phyloP scores from a whole-genome alignment of 2,329 filamentous ascomycete genomes.

The Rhynchosporium graminicola region DNA sequence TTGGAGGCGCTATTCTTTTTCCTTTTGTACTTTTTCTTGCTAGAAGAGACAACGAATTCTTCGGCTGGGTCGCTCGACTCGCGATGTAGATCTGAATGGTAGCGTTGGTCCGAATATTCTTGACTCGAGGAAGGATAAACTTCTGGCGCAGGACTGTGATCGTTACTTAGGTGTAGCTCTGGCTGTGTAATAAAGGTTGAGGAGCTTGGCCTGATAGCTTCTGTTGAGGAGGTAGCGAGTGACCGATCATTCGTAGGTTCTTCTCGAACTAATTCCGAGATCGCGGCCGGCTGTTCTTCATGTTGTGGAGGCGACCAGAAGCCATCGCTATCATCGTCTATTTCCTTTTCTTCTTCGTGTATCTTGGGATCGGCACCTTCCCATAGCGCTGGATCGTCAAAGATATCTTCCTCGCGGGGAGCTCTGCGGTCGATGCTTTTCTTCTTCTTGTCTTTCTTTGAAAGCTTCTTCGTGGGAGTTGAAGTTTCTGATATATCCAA shows the following conservation, averaged over 20 bases:
- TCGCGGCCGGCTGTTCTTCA: constrained; percentile 18
- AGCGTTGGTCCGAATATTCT: not conserved
- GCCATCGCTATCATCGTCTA: constrained; percentile 34
- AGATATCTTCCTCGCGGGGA: constrained; percentile 47
- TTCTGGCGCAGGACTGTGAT: not conserved
- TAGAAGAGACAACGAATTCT: constrained; percentile 18
- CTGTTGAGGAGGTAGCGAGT: not conserved
- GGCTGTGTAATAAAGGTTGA: constrained; percentile 1
- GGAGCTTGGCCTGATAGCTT: constrained; percentile 1
- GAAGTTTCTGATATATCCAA: constrained; percentile 37
- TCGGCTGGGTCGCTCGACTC: constrained; percentile 19
- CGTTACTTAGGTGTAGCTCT: not conserved
- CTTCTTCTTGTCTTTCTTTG: constrained; percentile 44
- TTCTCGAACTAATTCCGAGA: not conserved
- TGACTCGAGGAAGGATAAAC: not conserved
- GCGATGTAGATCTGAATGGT: constrained; percentile 11
- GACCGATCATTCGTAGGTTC: not conserved
- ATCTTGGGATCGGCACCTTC: constrained; percentile 45
- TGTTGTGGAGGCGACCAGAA: constrained; percentile 42
- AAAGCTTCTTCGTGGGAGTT: constrained; percentile 40
- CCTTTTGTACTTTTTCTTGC: constrained; percentile 26
- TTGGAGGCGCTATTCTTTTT: constrained; percentile 18
- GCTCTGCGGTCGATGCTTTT: constrained; percentile 46
- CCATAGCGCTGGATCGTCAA: constrained; percentile 49
- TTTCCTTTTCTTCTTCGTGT: constrained; percentile 33